Evolutionary conservation across 2,329 filamentous ascomycete genomes (phyloP), one percentile per base, ranked within the genome.

Genomic region (Madurella mycetomatis): DNA sequence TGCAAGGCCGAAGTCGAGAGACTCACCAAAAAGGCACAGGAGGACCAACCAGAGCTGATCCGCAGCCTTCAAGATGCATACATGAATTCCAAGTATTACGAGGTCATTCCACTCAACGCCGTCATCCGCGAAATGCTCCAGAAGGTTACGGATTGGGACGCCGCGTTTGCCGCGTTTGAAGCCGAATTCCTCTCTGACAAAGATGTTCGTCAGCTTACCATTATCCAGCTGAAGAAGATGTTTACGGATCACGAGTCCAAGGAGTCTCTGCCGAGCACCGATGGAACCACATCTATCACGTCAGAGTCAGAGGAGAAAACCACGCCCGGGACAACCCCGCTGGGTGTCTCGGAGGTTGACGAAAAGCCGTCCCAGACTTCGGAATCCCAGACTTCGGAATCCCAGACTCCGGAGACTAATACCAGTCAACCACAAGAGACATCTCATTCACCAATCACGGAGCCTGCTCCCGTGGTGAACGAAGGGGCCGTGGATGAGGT

Each of bases 181-280:
- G 83, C 85, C 42, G 88, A 95, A 63, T 99, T 92, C 72, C 87
- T 99, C 64, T 92, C 92, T 0, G 95, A 99, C 69, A 97, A 95
- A 66, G 94, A 99, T 72, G 95, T 99, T 65, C 83, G 91, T 58
- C 85, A 94, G 64, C 76, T 99, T 57, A 95, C 94, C 12, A 90
- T 92, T 55, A 80, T 96, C 58, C 95, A 99, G 67, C 76, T 99
- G 54, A 92, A 89, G 68, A 96, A 95, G 69, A 89, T 99, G 69
- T 99, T 99, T 67, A 83, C 92, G 8, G 92, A 97, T 68, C 87
- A 91, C 63, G 90, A 92, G 59, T 91, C 90, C 2, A 86, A 88
- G 55, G 86, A 90, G 54, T 88, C 88, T 1, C 73, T 92, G 15
- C 78, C 79, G 5, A 83, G 86, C 7, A 82, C 82, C 12, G 90